Percentiles rank a stretch among this genome's conserved stretches.
These are phyloP conservation scores for Polychytrium aggregatum DNA, from an alignment of 192 early-diverging fungal species.

Conservation along the genomic window DNA sequence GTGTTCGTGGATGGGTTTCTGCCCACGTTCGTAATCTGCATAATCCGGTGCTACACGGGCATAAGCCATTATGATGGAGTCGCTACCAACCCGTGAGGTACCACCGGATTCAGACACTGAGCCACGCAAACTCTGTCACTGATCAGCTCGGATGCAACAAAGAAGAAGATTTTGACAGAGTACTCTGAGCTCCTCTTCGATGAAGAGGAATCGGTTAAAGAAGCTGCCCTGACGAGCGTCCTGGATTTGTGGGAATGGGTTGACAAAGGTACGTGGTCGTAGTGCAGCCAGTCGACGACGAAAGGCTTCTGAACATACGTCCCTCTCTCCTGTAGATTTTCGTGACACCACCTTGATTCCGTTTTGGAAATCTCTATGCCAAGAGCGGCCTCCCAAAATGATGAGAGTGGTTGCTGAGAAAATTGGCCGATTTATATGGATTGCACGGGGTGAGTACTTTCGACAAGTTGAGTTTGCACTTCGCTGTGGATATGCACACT, in stretches of 20 bases:
- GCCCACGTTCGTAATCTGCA: no score
- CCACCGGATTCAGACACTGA: no score
- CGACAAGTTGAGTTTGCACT: neutral
- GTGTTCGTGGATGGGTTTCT: no score
- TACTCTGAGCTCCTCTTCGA: slow-evolving; percentile 40
- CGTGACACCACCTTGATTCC: slow-evolving; percentile 37
- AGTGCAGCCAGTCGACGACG: no score
- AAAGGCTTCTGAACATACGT: no score
- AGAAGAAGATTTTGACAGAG: slow-evolving; percentile 25
- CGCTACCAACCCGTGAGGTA: no score
- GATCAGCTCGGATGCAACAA: slow-evolving; percentile 12
- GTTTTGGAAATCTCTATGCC: slow-evolving; percentile 28
- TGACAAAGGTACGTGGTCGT: slow-evolving; percentile 31
- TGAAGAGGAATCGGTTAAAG: slow-evolving; percentile 32
- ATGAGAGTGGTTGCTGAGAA: slow-evolving; percentile 20
- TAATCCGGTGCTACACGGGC: no score
- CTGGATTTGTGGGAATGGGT: slow-evolving; percentile 27
- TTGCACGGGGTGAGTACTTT: slow-evolving; percentile 13
- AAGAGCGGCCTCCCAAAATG: slow-evolving; percentile 22
- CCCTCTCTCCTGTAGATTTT: no score
- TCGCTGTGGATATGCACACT: no score
- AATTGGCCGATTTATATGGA: slow-evolving; percentile 34
- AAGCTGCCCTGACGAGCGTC: slow-evolving; percentile 29
- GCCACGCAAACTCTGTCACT: no score
- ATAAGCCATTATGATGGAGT: no score